A percentile compares a stretch with the other conserved stretches of the same genome.
Evolutionary conservation across 2,329 filamentous ascomycete genomes (phyloP).

Genomic region (Aspergillus quadrilineatus): DNA sequence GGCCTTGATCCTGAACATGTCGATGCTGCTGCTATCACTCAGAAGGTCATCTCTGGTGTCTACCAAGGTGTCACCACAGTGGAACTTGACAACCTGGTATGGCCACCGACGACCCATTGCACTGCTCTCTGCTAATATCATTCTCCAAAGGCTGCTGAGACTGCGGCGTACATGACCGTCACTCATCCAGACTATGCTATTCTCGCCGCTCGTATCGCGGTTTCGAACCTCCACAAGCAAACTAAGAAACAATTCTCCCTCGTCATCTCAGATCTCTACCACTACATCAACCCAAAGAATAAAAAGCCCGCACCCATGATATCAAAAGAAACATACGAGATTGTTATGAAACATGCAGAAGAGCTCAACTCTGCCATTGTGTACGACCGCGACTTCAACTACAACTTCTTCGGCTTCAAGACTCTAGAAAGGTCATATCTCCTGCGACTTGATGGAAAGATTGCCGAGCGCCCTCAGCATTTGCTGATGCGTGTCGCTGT

Average conservation of each 20-base stretch:
- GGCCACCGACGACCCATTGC: slow-evolving; percentile 30
- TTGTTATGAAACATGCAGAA: slow-evolving; percentile 91
- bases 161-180: slow-evolving; percentile 98
- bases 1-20: slow-evolving; percentile 94
- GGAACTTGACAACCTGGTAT: slow-evolving; percentile 93
- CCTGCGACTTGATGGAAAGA: slow-evolving; percentile 90
- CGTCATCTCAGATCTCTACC: slow-evolving; percentile 87
- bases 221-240: slow-evolving; percentile 99
- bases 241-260: slow-evolving; percentile 99
- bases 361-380: slow-evolving; percentile 99
- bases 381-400: slow-evolving; percentile 99
- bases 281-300: slow-evolving; percentile 97
- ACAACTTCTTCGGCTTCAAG: slow-evolving; percentile 99
- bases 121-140: slow-evolving; percentile 24
- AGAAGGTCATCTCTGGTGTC: slow-evolving; percentile 99
- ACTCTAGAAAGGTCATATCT: slow-evolving; percentile 97
- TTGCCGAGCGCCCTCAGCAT: slow-evolving; percentile 95
- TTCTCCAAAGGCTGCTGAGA: slow-evolving; percentile 79
- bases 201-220: slow-evolving; percentile 94
- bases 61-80: slow-evolving; percentile 97
- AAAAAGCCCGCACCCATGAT: slow-evolving; percentile 86
- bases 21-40: slow-evolving; percentile 95
- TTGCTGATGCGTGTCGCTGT: slow-evolving; percentile 99
- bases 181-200: slow-evolving; percentile 99
- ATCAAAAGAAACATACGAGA: slow-evolving; percentile 83